phyloP scores from a whole-genome alignment of 345 rosid genomes.

The Mallotus nudiflorus region DNA sequence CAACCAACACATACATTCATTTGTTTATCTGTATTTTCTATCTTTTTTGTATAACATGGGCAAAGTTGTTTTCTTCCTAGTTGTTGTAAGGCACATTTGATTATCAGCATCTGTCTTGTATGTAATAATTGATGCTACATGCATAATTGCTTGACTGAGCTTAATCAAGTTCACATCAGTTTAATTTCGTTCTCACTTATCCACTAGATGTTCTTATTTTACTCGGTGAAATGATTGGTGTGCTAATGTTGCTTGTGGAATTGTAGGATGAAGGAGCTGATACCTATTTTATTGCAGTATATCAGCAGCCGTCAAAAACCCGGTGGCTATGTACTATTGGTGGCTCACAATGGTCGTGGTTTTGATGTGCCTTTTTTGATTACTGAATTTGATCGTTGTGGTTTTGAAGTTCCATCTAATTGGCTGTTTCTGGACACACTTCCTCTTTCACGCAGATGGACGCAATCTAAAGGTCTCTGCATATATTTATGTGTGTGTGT shows the following conservation, averaged over 20 bases:
- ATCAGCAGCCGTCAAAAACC: constrained; percentile 74
- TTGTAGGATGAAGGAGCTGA: constrained; percentile 80
- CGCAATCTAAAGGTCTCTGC: constrained; percentile 57
- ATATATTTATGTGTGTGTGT: too few species aligned
- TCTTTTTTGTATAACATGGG: background rate
- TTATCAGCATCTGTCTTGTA: background rate
- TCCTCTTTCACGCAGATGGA: constrained; percentile 59
- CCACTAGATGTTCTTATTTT: background rate
- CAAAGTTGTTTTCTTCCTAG: background rate
- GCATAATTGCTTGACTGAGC: too few species aligned
- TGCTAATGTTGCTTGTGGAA: constrained; percentile 4
- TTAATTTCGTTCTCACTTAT: background rate
- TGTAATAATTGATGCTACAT: background rate
- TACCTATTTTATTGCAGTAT: constrained; percentile 67
- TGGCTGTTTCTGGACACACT: constrained; percentile 76
- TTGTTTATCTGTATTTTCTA: background rate
- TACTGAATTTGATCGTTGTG: constrained; percentile 67
- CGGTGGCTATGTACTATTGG: constrained; percentile 61
- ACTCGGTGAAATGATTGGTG: background rate
- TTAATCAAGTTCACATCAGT: too few species aligned
- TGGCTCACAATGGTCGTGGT: constrained; percentile 75
- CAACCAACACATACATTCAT: background rate
- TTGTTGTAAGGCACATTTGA: background rate
- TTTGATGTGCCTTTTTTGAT: constrained; percentile 80
- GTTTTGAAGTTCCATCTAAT: constrained; percentile 58